Conservation (phyloP, 805 yeast species). For the Zygosaccharomyces gambellarensis region DNA sequence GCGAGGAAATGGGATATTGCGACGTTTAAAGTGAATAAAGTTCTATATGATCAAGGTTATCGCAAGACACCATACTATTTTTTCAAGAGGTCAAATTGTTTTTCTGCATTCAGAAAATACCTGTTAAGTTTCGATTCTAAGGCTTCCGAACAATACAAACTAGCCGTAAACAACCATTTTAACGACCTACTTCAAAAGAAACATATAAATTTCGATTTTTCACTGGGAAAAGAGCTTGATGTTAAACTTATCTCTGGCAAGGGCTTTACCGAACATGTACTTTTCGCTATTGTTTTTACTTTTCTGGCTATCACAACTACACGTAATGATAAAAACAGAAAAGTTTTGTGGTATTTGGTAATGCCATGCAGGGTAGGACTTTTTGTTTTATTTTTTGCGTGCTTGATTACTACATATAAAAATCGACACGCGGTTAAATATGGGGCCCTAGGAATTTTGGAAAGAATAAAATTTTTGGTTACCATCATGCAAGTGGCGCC, state of each 20-base stretch:
- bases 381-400: neutral
- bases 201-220: neutral
- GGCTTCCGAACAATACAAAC: neutral
- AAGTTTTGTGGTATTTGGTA: no score
- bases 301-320: neutral
- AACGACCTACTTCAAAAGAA: neutral
- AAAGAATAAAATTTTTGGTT: neutral
- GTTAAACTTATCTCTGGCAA: neutral
- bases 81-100: neutral
- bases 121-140: neutral
- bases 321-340: no score
- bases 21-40: neutral
- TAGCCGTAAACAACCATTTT: neutral
- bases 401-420: neutral
- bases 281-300: neutral
- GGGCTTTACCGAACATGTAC: neutral
- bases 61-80: slow-evolving; percentile 1
- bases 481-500: neutral
- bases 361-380: no score
- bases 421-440: neutral
- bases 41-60: neutral
- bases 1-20: neutral
- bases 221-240: neutral
- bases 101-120: neutral
- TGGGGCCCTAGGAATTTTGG: neutral